Evolutionary conservation across 2,329 filamentous ascomycete genomes (phyloP).

Genomic region (Zasmidium cellare): DNA sequence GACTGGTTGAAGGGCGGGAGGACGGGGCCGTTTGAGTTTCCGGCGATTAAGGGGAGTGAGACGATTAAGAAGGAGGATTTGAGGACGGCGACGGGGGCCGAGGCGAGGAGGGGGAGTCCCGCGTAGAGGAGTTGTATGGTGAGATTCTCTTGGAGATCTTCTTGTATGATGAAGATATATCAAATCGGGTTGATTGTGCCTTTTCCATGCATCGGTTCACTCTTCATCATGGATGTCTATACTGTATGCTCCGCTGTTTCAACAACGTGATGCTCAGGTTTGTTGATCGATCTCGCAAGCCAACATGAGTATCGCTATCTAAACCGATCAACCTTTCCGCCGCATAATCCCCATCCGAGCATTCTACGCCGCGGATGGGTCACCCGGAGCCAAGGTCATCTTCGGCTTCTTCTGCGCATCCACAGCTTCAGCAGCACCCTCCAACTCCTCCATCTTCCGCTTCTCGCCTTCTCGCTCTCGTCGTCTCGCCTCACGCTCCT

Average conservation of each 20-base stretch:
- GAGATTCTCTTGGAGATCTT: too few relatives aligned
- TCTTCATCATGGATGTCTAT: background rate
- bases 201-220: background rate
- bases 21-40: constrained; percentile 65
- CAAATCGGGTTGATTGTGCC: background rate
- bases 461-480: constrained; percentile 46
- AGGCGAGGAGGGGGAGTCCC: constrained; percentile 47
- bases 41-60: constrained; percentile 60
- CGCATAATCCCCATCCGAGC: background rate
- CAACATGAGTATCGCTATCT: background rate
- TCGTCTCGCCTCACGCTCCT: constrained; percentile 57
- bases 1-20: constrained; percentile 63
- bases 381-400: constrained; percentile 10
- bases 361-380: constrained; percentile 6
- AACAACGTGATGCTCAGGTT: background rate
- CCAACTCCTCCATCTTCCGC: constrained; percentile 30
- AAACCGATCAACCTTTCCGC: background rate
- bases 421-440: constrained; percentile 5
- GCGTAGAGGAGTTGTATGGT: constrained; percentile 26
- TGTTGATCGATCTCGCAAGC: background rate
- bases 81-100: constrained; percentile 50
- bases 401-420: constrained; percentile 29
- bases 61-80: constrained; percentile 46
- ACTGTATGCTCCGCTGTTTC: background rate
- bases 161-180: too few relatives aligned